A percentile compares a stretch with the other conserved stretches of the same genome.
These are phyloP conservation scores for Plectosphaerella plurivora DNA, from an alignment of 2,329 filamentous ascomycete genomes.

Conservation along the genomic window DNA sequence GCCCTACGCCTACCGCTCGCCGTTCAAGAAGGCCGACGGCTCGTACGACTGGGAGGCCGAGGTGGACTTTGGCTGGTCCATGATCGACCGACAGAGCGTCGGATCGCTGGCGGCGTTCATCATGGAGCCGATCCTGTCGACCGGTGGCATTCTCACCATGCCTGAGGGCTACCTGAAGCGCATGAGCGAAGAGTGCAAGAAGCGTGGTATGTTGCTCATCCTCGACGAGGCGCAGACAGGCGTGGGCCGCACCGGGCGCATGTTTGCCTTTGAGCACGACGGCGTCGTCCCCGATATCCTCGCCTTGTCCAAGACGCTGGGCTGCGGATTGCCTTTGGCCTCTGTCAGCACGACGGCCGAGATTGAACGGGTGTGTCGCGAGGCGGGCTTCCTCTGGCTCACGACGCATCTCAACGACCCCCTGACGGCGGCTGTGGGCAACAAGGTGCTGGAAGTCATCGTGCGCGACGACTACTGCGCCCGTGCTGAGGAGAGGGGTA, in stretches of 20 bases:
- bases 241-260: conserved; percentile 48
- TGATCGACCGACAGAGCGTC: conserved; percentile 53
- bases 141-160: conserved; percentile 51
- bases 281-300: conserved; percentile 42
- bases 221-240: conserved; percentile 58
- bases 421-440: conserved; percentile 45
- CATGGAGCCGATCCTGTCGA: conserved; percentile 54
- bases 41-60: conserved; percentile 63
- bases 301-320: conserved; percentile 49
- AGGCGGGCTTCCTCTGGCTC: conserved; percentile 41
- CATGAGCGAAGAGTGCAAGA: conserved; percentile 46
- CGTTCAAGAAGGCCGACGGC: conserved; percentile 54
- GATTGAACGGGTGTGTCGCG: conserved; percentile 39
- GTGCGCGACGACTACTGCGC: conserved; percentile 39
- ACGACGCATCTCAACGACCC: conserved; percentile 54
- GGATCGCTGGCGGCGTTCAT: conserved; percentile 61
- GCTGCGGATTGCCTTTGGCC: conserved; percentile 45
- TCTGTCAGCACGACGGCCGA: conserved; percentile 42
- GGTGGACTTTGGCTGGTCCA: conserved; percentile 56
- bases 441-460: conserved; percentile 51
- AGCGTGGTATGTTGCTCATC: conserved; percentile 52
- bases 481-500: conserved; percentile 33
- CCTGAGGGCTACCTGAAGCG: conserved; percentile 51
- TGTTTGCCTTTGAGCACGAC: conserved; percentile 53
- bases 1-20: conserved; percentile 57